Evolutionary conservation across 768 basidiomycete genomes (phyloP), one percentile per base, ranked within the genome.

Genomic region (Pisolithus albus): DNA sequence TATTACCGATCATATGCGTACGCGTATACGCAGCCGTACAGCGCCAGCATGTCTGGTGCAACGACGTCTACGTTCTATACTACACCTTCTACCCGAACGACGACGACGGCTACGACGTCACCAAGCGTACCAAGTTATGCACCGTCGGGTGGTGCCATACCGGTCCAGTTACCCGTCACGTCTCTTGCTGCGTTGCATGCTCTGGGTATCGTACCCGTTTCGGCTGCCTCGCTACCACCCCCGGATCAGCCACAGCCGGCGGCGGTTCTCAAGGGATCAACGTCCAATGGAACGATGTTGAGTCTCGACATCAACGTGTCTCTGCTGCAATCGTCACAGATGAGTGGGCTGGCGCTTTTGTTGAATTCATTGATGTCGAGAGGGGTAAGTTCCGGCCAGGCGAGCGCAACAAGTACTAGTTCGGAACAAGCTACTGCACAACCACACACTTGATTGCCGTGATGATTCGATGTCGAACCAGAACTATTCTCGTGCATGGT

Each of bases 281-380:
- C 82, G 3, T 77, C 81, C 7, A 82, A 87, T 59, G 87, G 87
- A 11, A 76, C 79, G 18, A 81, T 84, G 74, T 66, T 89, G 52
- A 85, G 77, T 61, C 69, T 92, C 49, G 88, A 91, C 56, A 86
- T 92, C 61, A 89, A 90, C 54, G 80, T 89, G 26, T 81, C 82
- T 15, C 66, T 83, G 18, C 71, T 92, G 50, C 84, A 88, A 64
- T 74, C 81, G 16, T 72, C 79, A n/a, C 88, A 91, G 60, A 84
- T 86, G 81, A 86, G 76, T 61, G 86, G 86, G 13, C 59, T 89
- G 56, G 85, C 85, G 18, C 70, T 83, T 55, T 71, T 90, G 10
- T 65, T 90, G 54, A 88, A 86, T 65, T 81, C 83, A 2, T 64
- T 89, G 56, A 82, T 86, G 75, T 75, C 80, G 24, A 74, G 78